Conservation (phyloP, 2,329 filamentous ascomycete species). For the Cladosporium sp. region DNA sequence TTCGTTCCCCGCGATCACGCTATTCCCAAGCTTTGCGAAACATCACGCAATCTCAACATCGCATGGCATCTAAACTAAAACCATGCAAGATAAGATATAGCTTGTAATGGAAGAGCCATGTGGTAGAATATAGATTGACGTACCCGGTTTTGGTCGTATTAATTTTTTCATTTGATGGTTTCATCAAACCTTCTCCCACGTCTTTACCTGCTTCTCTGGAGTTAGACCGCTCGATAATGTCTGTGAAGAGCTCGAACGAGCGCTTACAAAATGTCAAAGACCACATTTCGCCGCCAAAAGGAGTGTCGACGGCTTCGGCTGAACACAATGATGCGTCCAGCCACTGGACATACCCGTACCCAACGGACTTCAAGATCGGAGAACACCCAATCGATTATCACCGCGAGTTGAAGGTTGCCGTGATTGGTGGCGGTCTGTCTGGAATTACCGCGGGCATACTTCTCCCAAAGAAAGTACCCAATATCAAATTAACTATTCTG, state of each 20-base stretch:
- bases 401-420: slow-evolving; percentile 34
- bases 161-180: no score
- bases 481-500: slow-evolving; percentile 59
- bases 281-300: background rate
- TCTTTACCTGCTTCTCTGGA: no score
- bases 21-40: slow-evolving; percentile 1
- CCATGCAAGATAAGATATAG: background rate
- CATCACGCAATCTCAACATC: slow-evolving; percentile 12
- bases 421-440: slow-evolving; percentile 60
- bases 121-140: no score
- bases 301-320: background rate
- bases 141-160: no score
- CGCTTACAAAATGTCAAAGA: background rate
- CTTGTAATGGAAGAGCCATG: background rate
- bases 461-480: slow-evolving; percentile 64
- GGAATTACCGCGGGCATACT: slow-evolving; percentile 62
- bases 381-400: slow-evolving; percentile 26
- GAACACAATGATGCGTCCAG: no score
- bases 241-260: background rate
- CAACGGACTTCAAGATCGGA: slow-evolving; percentile 26
- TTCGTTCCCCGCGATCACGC: slow-evolving; percentile 3
- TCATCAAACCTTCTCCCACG: no score
- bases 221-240: background rate
- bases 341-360: slow-evolving; percentile 20
- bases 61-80: background rate